Conservation (phyloP, 768 basidiomycete species). For the Trametes cubensis region DNA sequence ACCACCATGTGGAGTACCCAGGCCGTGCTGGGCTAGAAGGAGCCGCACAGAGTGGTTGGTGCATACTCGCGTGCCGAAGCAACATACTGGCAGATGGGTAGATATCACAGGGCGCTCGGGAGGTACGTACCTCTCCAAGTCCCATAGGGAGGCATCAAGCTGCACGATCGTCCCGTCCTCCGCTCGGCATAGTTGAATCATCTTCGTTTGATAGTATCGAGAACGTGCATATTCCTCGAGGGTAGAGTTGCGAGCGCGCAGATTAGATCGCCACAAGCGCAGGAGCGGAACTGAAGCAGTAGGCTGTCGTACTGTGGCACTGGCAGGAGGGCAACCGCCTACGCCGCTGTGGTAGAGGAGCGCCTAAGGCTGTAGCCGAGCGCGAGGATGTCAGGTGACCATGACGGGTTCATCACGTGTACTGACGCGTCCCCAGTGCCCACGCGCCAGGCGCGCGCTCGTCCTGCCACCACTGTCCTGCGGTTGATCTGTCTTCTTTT, state of each 20-base stretch:
- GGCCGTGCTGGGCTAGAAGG: no score
- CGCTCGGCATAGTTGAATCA: conserved; percentile 46
- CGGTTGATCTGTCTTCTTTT: neutral
- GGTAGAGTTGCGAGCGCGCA: neutral
- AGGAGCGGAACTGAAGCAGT: neutral
- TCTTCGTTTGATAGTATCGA: conserved; percentile 4
- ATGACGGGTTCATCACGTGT: neutral
- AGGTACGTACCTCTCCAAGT: conserved; percentile 67
- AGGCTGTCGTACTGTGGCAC: neutral
- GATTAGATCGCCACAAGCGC: neutral
- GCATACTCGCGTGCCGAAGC: neutral
- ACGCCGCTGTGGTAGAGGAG: neutral
- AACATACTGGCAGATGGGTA: conserved; percentile 9
- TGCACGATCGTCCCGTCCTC: conserved; percentile 45
- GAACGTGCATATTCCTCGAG: conserved; percentile 1
- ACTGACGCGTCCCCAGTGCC: neutral
- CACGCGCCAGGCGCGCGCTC: neutral
- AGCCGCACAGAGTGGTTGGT: neutral
- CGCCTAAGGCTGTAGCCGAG: conserved; percentile 7
- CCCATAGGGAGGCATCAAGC: conserved; percentile 69
- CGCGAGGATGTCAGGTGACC: conserved; percentile 10
- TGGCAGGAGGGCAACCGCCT: neutral
- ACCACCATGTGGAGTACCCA: no score
- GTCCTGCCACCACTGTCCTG: neutral
- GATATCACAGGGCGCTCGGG: conserved; percentile 3